Base-by-base conservation (phyloP, 2,329 filamentous ascomycete genomes). In the Penicillium capsulatum region DNA sequence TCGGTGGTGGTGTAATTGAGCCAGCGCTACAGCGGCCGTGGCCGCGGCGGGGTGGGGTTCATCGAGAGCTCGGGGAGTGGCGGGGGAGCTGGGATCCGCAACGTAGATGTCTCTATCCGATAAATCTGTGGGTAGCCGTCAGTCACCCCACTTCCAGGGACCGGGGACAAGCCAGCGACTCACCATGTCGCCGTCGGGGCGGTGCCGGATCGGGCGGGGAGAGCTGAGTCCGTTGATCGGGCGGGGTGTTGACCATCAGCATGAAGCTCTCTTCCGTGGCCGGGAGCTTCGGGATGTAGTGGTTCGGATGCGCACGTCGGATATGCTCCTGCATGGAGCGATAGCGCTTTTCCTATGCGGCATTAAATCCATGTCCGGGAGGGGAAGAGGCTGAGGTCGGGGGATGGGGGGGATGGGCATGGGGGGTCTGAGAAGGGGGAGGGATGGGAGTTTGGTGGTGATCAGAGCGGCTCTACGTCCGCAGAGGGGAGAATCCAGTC, bases 311-410 rank as follows among this genome's bases (percentile, higher is more conserved):
- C 54, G 92, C 91, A 67, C 92, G 84, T 59, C 92, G 87, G 60
- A 98, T 97, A 64, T 98, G 92, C 77, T 98, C 92, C 71, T 97
- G 92, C 88, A 98, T 97, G 49, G 91, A 97, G 67, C 92, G 89
- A 72, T 90, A 98, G 55, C 87, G 80, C 70, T 94, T 94, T 73
- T 94, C 88, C 88, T 94, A 69, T 65, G 53, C 51, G 43, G 35
- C 30, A 27, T 14, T 37, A 41, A 36, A 38, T 41, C 48, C 42
- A 45, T 40, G 44, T 36, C 42, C 28, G 26, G 10, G 26, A n/a
- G 9, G n/a, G 11, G 9, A 28, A 11, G 26, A 11, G 9, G 6
- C 5, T 11, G 22, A 7, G 22, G 7, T 28, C 11, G 6, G 6
- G 6, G 6, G 11, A n/a, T 28, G 22, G 31, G 30, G 42, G 38